Conservation (phyloP, 371 early-diverging fungal species). For the Blastocladiella emersonii region DNA sequence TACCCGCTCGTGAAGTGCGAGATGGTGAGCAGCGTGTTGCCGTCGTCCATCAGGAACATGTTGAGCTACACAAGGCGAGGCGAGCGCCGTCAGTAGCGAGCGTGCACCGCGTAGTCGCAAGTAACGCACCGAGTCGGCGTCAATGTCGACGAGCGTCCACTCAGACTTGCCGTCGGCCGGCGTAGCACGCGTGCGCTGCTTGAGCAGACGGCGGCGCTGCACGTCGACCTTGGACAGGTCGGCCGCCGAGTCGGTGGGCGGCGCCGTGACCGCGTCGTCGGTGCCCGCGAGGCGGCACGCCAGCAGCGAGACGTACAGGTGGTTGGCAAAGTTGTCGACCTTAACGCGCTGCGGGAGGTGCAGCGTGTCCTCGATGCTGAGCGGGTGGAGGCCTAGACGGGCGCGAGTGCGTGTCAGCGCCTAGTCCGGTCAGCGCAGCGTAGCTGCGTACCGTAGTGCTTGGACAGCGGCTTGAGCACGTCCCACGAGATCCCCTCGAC, state of each 20-base stretch:
- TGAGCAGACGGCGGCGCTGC: neutral
- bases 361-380: slow-evolving; percentile 28
- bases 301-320: neutral
- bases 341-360: slow-evolving; percentile 25
- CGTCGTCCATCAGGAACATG: slow-evolving; percentile 8
- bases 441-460: slow-evolving; percentile 17
- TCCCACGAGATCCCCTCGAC: slow-evolving; percentile 33
- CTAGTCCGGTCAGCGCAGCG: neutral
- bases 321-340: slow-evolving; percentile 15
- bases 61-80: neutral
- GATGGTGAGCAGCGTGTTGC: slow-evolving; percentile 23
- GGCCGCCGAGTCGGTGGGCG: neutral
- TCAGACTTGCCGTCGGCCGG: neutral
- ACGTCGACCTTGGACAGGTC: neutral
- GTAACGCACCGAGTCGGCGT: neutral
- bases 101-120: neutral
- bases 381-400: slow-evolving; percentile 24
- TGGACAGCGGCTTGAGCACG: slow-evolving; percentile 23
- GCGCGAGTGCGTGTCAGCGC: neutral
- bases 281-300: neutral
- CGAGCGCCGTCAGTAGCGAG: neutral
- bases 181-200: neutral
- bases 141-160: neutral
- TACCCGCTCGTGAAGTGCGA: slow-evolving; percentile 22
- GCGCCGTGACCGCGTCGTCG: too few relatives aligned